phyloP scores from a whole-genome alignment of 768 basidiomycete genomes.

The Mycena belliarum region DNA sequence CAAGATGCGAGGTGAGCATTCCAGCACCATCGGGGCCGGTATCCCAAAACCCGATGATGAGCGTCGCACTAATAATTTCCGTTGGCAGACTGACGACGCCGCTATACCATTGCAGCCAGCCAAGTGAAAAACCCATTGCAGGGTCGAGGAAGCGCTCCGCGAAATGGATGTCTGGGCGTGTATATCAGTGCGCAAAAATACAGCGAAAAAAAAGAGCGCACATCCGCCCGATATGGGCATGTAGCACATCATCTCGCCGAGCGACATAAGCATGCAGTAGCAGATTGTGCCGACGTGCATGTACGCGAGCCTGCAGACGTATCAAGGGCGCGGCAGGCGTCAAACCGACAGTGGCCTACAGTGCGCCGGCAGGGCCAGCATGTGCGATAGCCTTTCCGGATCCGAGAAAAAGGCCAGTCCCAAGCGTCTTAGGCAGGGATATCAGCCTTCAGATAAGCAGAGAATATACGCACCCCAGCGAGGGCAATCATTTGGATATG shows the following conservation, averaged over 20 bases:
- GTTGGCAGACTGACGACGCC: slow-evolving; percentile 44
- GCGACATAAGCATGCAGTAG: slow-evolving; percentile 33
- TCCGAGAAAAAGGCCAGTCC: slow-evolving; percentile 59
- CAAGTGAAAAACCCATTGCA: slow-evolving; percentile 44
- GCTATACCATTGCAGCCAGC: slow-evolving; percentile 42
- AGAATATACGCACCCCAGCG: slow-evolving; percentile 4
- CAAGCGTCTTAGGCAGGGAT: slow-evolving; percentile 40
- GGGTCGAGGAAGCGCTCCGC: slow-evolving; percentile 56
- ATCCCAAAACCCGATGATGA: slow-evolving; percentile 50
- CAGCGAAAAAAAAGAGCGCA: neutral
- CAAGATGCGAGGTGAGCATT: slow-evolving; percentile 11
- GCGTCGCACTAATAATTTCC: slow-evolving; percentile 54
- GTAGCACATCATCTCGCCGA: slow-evolving; percentile 38
- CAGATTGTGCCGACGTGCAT: slow-evolving; percentile 40
- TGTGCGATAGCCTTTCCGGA: slow-evolving; percentile 48
- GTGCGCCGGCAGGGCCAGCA: slow-evolving; percentile 54
- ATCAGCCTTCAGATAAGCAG: slow-evolving; percentile 22
- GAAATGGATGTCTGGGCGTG: slow-evolving; percentile 48
- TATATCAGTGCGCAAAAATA: too few species aligned
- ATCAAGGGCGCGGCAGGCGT: neutral
- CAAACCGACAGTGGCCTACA: slow-evolving; percentile 22
- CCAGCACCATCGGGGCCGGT: slow-evolving; percentile 11
- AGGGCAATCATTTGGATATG: slow-evolving; percentile 19
- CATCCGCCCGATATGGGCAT: slow-evolving; percentile 22
- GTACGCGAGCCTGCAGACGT: slow-evolving; percentile 38